phyloP scores from a whole-genome alignment of 108 stramenopile species.

The Bacterosira constricta region DNA sequence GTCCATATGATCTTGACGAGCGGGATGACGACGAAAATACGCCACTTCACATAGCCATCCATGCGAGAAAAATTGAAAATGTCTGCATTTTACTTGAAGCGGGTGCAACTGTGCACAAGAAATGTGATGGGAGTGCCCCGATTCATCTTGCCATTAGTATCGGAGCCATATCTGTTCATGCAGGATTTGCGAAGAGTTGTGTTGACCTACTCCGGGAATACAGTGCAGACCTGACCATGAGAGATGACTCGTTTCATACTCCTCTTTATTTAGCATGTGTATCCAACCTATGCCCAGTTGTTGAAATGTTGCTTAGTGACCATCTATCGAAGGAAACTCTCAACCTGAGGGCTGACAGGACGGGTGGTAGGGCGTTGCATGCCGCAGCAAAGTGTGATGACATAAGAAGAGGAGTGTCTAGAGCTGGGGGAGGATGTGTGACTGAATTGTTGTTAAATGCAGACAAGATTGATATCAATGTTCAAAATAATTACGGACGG shows the following conservation, averaged over 20 bases:
- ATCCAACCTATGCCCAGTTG: slow-evolving; percentile 70
- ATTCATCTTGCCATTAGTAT: slow-evolving; percentile 85
- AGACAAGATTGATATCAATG: slow-evolving; percentile 80
- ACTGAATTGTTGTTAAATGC: slow-evolving; percentile 69
- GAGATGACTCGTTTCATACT: slow-evolving; percentile 85
- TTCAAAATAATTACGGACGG: slow-evolving; percentile 75
- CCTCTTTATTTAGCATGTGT: slow-evolving; percentile 83
- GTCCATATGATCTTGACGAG: slow-evolving; percentile 84
- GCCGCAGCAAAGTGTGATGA: slow-evolving; percentile 87
- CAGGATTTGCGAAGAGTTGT: slow-evolving; percentile 78
- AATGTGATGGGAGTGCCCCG: slow-evolving; percentile 85
- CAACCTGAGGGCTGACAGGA: slow-evolving; percentile 72
- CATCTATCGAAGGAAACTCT: slow-evolving; percentile 64
- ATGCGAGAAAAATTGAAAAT: slow-evolving; percentile 78
- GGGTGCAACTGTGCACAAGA: slow-evolving; percentile 67
- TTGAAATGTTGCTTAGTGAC: slow-evolving; percentile 60
- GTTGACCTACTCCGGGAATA: slow-evolving; percentile 56
- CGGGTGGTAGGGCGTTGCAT: slow-evolving; percentile 80
- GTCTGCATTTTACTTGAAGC: slow-evolving; percentile 77
- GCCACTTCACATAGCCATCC: slow-evolving; percentile 88
- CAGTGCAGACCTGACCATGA: slow-evolving; percentile 75
- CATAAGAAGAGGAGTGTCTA: slow-evolving; percentile 14
- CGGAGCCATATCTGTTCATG: slow-evolving; percentile 67
- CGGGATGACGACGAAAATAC: slow-evolving; percentile 91
- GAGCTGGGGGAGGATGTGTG: slow-evolving; percentile 21